phyloP scores from a whole-genome alignment of 1,284 basidiomycete species.

The Golubevia pallescens region DNA sequence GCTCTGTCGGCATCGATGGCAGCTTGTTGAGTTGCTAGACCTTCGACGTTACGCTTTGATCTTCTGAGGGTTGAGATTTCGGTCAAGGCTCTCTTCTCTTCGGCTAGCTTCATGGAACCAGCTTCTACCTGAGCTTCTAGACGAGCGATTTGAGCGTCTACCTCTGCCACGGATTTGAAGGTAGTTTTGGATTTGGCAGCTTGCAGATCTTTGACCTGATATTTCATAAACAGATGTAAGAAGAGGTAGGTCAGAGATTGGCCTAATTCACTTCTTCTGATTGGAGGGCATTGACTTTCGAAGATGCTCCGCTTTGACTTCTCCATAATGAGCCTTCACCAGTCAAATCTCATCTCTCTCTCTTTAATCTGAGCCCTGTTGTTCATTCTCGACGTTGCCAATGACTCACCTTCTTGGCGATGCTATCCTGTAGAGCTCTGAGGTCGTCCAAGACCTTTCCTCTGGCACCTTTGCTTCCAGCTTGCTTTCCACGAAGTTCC shows the following conservation, averaged over 20 bases:
- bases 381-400: slow-evolving; percentile 5
- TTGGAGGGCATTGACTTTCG: not conserved
- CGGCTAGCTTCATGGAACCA: slow-evolving; percentile 88
- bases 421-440: slow-evolving; percentile 78
- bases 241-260: slow-evolving; percentile 2
- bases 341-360: too few relatives aligned
- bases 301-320: too few relatives aligned
- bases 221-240: not conserved
- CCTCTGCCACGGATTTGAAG: slow-evolving; percentile 86
- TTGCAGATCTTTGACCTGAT: slow-evolving; percentile 85
- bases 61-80: slow-evolving; percentile 72
- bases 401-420: slow-evolving; percentile 78
- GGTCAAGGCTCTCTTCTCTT: slow-evolving; percentile 90
- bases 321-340: too few relatives aligned
- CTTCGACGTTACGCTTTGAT: slow-evolving; percentile 25
- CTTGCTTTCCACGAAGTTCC: slow-evolving; percentile 78
- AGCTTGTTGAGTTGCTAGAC: slow-evolving; percentile 69
- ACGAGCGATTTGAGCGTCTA: slow-evolving; percentile 79
- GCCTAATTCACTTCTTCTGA: not conserved
- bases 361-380: too few relatives aligned
- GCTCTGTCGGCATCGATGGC: slow-evolving; percentile 81
- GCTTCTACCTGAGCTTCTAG: slow-evolving; percentile 85
- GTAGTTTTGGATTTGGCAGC: slow-evolving; percentile 78
- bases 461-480: slow-evolving; percentile 77
- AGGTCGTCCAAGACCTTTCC: slow-evolving; percentile 82